Percentiles rank a stretch among this genome's conserved stretches.
Conservation (phyloP, 1,139 yeast species). For the Kodamaea derodonti region DNA sequence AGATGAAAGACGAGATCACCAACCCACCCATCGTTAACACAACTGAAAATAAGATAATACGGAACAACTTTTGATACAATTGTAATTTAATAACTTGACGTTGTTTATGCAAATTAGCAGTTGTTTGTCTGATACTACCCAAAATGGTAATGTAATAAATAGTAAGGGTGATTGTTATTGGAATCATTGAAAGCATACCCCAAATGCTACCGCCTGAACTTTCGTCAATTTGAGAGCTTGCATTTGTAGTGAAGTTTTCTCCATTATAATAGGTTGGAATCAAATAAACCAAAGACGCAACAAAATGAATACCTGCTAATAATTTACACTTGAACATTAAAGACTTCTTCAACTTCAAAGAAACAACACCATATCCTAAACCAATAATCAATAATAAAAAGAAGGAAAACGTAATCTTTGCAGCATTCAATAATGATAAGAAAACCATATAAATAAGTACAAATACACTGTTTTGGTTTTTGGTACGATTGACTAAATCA, state of each 20-base stretch:
- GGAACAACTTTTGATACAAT: conserved; percentile 78
- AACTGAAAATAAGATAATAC: conserved; percentile 66
- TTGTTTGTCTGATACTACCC: conserved; percentile 69
- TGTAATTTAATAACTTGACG: conserved; percentile 87
- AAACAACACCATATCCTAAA: conserved; percentile 92
- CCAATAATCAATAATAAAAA: conserved; percentile 82
- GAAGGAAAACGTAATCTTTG: conserved; percentile 82
- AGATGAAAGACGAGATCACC: conserved; percentile 64
- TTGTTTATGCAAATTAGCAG: conserved; percentile 70
- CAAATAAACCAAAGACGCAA: conserved; percentile 63
- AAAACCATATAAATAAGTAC: conserved; percentile 72
- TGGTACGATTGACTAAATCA: conserved; percentile 68
- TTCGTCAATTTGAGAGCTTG: conserved; percentile 17
- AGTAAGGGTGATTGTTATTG: conserved; percentile 67
- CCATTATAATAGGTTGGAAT: conserved; percentile 58
- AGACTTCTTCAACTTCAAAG: conserved; percentile 72
- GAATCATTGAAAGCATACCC: conserved; percentile 51
- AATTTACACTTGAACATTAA: conserved; percentile 78
- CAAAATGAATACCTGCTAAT: conserved; percentile 70
- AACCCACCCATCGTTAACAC: conserved; percentile 53
- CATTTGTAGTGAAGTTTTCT: conserved; percentile 33
- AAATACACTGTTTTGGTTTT: conserved; percentile 43
- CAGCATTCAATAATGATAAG: conserved; percentile 74
- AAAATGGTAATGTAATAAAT: conserved; percentile 74
- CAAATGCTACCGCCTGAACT: conserved; percentile 18